Conservation (phyloP, 2,329 filamentous ascomycete genomes). For the Decorospora gaudefroyi region DNA sequence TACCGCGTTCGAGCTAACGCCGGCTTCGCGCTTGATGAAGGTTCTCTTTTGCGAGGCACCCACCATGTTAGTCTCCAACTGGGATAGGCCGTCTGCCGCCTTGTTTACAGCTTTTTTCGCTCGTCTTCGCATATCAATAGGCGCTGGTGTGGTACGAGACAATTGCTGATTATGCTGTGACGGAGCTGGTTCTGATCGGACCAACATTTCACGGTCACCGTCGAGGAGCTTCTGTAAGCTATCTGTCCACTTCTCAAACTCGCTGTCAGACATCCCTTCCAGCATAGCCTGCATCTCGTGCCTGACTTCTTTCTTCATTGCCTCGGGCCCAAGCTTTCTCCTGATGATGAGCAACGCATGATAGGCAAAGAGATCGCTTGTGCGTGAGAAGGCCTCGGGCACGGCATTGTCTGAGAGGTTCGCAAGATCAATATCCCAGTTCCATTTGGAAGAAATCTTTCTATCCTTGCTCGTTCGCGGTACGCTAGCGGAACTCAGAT, state of each 20-base stretch:
- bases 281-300: constrained; percentile 22
- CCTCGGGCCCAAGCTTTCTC: constrained; percentile 12
- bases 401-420: constrained; percentile 5
- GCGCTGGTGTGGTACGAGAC: constrained; percentile 11
- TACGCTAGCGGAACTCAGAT: not conserved
- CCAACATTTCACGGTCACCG: constrained; percentile 30
- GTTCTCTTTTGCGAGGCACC: not conserved
- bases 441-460: constrained; percentile 23
- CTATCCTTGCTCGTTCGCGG: constrained; percentile 10
- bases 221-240: constrained; percentile 21
- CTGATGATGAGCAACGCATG: constrained; percentile 29
- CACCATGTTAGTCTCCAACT: not conserved
- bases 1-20: not conserved
- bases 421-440: constrained; percentile 26
- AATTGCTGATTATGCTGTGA: not conserved
- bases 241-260: constrained; percentile 23
- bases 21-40: constrained; percentile 4
- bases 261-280: constrained; percentile 5
- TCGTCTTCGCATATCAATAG: constrained; percentile 2
- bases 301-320: constrained; percentile 16
- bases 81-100: not conserved
- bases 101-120: not conserved
- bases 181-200: constrained; percentile 1
- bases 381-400: constrained; percentile 15
- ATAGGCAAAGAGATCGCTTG: constrained; percentile 32